Conservation (phyloP, 1,284 basidiomycete genomes). For the Pseudozyma tsukubaensis region DNA sequence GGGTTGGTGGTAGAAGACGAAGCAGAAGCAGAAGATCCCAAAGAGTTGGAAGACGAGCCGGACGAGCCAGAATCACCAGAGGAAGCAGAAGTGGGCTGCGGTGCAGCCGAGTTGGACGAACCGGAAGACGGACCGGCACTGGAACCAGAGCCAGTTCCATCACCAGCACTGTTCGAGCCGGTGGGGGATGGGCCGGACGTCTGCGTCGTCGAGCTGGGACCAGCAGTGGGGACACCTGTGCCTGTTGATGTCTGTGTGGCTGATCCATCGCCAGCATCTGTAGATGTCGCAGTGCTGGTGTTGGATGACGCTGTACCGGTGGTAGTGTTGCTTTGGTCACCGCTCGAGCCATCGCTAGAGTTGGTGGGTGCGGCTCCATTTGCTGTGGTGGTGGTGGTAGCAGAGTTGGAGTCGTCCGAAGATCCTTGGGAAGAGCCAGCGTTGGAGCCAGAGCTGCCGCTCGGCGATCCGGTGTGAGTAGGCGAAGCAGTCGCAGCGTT, state of each 20-base stretch:
- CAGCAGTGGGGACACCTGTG: conserved; percentile 6
- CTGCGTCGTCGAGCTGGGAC: conserved; percentile 19
- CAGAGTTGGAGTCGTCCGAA: conserved; percentile 1
- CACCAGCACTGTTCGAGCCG: conserved; percentile 3
- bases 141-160: conserved; percentile 17
- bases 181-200: not conserved
- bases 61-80: conserved; percentile 14
- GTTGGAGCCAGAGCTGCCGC: not conserved
- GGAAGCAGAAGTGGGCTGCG: conserved; percentile 16
- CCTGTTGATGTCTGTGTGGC: conserved; percentile 2
- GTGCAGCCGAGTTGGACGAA: not conserved
- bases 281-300: conserved; percentile 1
- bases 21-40: conserved; percentile 14
- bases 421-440: not conserved
- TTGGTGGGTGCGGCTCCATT: conserved; percentile 1
- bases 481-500: not conserved
- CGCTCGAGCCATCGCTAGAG: not conserved
- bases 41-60: conserved; percentile 6
- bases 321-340: too few relatives aligned
- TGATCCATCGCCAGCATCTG: conserved; percentile 7
- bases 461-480: not conserved
- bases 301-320: not conserved
- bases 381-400: not conserved
- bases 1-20: conserved; percentile 33
- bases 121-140: not conserved